Conservation (phyloP, 345 rosid species). For the Camelina neglecta region DNA sequence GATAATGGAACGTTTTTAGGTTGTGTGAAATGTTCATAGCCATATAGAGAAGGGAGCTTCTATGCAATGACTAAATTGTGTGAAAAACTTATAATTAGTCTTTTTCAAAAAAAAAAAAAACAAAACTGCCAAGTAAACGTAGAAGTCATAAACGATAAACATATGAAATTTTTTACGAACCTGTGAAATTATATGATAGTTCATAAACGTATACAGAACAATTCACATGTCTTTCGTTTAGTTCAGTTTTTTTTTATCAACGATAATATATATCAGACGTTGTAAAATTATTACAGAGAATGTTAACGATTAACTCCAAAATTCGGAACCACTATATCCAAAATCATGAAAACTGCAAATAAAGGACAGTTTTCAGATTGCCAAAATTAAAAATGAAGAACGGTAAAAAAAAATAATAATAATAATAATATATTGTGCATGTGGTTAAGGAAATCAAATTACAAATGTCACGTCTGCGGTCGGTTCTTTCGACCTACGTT, state of each 20-base stretch:
- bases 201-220: neutral
- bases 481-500: neutral
- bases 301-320: neutral
- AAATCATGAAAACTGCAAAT: neutral
- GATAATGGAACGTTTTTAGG: neutral
- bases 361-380: neutral
- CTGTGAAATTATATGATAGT: neutral
- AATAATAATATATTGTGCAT: neutral
- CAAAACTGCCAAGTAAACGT: too few species aligned
- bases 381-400: neutral
- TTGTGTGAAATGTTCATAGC: neutral
- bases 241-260: neutral
- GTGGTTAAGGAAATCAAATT: neutral
- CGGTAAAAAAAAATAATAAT: too few species aligned
- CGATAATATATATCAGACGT: neutral
- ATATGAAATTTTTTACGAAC: too few species aligned
- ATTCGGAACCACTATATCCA: neutral
- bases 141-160: too few species aligned
- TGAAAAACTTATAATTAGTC: slow-evolving; percentile 13
- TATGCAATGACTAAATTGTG: neutral
- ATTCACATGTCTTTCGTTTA: neutral
- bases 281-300: neutral
- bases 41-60: too few species aligned
- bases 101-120: too few species aligned
- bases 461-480: neutral